Evolutionary conservation across 768 basidiomycete species (phyloP).

Genomic region (Nidularia pulvinata): DNA sequence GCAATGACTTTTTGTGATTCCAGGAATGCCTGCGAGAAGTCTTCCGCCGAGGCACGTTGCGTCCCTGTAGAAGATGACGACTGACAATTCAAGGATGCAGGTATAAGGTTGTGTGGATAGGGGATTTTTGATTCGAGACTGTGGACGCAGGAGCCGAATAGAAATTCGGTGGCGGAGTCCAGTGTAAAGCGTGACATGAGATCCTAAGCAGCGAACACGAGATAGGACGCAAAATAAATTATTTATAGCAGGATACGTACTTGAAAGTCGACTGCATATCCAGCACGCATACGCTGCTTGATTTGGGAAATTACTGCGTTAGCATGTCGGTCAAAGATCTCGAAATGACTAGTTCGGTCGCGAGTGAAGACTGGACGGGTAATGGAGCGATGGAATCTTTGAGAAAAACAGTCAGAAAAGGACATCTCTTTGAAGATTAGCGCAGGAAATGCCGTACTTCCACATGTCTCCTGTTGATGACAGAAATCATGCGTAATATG

Average conservation of each 20-base stretch:
- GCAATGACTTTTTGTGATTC: slow-evolving; percentile 43
- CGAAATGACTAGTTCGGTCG: slow-evolving; percentile 59
- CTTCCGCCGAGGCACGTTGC: slow-evolving; percentile 28
- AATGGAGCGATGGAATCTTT: slow-evolving; percentile 61
- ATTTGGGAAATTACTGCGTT: slow-evolving; percentile 39
- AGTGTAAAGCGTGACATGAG: slow-evolving; percentile 63
- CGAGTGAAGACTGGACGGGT: slow-evolving; percentile 65
- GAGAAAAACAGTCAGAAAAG: neutral
- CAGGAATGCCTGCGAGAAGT: slow-evolving; percentile 48
- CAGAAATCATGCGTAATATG: neutral
- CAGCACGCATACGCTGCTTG: slow-evolving; percentile 45
- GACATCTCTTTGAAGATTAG: neutral
- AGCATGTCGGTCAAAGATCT: slow-evolving; percentile 58
- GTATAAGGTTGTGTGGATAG: slow-evolving; percentile 46
- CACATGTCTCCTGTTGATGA: slow-evolving; percentile 27
- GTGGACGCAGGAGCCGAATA: slow-evolving; percentile 60
- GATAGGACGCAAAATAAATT: too few species aligned
- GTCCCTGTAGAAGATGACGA: slow-evolving; percentile 15
- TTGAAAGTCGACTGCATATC: slow-evolving; percentile 61
- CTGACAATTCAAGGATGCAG: slow-evolving; percentile 15
- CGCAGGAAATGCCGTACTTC: slow-evolving; percentile 20
- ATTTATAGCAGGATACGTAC: slow-evolving; percentile 15
- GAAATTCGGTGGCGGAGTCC: slow-evolving; percentile 66
- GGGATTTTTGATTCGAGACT: slow-evolving; percentile 50
- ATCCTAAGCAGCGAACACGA: slow-evolving; percentile 30